Evolutionary conservation across 257 asterid genomes (phyloP), one percentile per base, ranked within the genome.

Genomic region (Lithospermum erythrorhizon): DNA sequence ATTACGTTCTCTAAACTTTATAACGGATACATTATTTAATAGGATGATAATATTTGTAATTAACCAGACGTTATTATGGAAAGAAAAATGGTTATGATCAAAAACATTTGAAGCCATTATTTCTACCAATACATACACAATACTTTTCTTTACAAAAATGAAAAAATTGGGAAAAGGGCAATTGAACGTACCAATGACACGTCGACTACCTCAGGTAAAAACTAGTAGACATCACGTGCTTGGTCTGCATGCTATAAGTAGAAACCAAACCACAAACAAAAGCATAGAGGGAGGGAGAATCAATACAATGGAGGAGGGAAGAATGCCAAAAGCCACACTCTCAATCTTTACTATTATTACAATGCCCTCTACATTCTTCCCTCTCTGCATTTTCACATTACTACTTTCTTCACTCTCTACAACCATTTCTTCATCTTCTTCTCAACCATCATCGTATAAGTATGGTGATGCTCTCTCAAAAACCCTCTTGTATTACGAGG

Each of bases 401-500:
- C 7, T 75, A 8, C 64, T 72, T 15, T 68, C 67, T 68, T 27
- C 32, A 24, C 64, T 79, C 68, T 64, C 76, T 41, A 58, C 74
- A 18, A 58, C 69, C 3, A 74, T 70, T 66, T 47, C 47, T 32
- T 15, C 32, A 13, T 2, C 32, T 3, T 52, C 75, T 57, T 29
- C n/a, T n/a, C 27, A 66, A 57, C 63, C 71, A 16, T 47, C 60
- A 1, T 74, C 72, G 3, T 67, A 71, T 35, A 63, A 79, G 48
- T 91, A 91, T 57, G 71, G 70, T 7, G 91, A 87, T 6, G 96
- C 98, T 10, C 94, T 90, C 21, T 72, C 87, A 20, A 90, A 90
- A 68, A 90, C 95, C 47, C 84, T 93, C 75, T 81, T 93, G 55
- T 89, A 89, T 78, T 93, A 78, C 57, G 99, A 93, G 77, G 91